These are phyloP conservation scores for Phaeotremella fagi DNA, from an alignment of 768 basidiomycete species.

Conservation along the genomic window DNA sequence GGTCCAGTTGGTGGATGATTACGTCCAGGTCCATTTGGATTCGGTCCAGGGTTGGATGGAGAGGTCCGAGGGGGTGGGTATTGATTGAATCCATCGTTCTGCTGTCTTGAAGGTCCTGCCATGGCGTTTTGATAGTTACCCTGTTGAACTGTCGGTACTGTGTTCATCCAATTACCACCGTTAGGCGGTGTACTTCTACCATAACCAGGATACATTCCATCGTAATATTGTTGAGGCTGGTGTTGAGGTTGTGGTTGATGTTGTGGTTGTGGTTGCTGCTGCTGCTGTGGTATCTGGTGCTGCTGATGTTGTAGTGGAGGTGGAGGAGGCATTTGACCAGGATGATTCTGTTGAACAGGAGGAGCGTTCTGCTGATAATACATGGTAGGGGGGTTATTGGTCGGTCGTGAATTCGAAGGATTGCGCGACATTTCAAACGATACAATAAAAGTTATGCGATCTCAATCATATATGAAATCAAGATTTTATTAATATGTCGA, in stretches of 20 bases:
- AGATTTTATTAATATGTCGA: no score
- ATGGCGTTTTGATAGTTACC: constrained; percentile 8
- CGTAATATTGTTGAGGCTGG: background rate
- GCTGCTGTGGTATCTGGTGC: constrained; percentile 1
- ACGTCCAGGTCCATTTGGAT: background rate
- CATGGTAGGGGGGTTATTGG: background rate
- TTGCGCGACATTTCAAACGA: background rate
- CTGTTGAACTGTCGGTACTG: background rate
- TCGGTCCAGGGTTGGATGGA: constrained; percentile 2
- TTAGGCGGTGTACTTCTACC: constrained; percentile 9
- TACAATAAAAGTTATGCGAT: background rate
- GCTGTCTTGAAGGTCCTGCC: constrained; percentile 11
- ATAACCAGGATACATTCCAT: constrained; percentile 6
- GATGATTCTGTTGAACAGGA: constrained; percentile 6
- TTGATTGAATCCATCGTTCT: constrained; percentile 6
- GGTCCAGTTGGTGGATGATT: background rate
- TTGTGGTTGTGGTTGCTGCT: no score
- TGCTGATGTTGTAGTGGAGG: constrained; percentile 7
- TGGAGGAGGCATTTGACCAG: background rate
- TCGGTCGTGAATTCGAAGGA: background rate
- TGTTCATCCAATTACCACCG: background rate
- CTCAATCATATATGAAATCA: no score
- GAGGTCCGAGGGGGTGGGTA: constrained; percentile 18
- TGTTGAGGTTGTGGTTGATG: no score
- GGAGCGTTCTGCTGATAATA: background rate